Evolutionary conservation across 2,329 filamentous ascomycete species (phyloP).

Genomic region (Colletotrichum lentis): DNA sequence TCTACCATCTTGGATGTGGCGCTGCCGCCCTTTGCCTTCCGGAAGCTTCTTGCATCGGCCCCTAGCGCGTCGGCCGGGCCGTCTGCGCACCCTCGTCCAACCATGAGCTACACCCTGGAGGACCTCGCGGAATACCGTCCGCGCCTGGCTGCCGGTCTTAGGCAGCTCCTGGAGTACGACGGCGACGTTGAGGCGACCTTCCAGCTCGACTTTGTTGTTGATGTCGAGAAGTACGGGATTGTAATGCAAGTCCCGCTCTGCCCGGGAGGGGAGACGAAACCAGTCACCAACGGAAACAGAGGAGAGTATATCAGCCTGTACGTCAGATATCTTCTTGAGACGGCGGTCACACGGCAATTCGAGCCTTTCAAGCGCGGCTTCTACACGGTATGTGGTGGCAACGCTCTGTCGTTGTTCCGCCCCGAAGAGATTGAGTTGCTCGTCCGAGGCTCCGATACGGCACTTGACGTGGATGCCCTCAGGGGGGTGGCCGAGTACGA

Average conservation of each 20-base stretch:
- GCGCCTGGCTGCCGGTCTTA: constrained; percentile 76
- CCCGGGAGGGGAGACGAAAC: constrained; percentile 73
- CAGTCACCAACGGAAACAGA: constrained; percentile 85
- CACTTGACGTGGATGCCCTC: constrained; percentile 79
- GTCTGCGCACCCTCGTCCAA: constrained; percentile 64
- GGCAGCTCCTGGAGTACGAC: constrained; percentile 80
- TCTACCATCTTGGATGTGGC: constrained; percentile 91
- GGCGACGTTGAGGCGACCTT: constrained; percentile 84
- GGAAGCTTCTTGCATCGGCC: constrained; percentile 81
- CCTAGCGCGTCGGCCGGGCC: constrained; percentile 66
- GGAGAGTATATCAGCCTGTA: constrained; percentile 89
- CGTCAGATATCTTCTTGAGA: constrained; percentile 80
- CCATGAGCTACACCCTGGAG: constrained; percentile 78
- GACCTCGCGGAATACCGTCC: constrained; percentile 87
- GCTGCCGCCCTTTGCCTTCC: constrained; percentile 87
- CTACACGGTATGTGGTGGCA: constrained; percentile 89
- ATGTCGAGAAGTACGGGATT: constrained; percentile 79
- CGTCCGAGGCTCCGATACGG: constrained; percentile 83
- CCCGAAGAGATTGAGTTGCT: constrained; percentile 92
- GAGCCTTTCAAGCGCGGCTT: constrained; percentile 95
- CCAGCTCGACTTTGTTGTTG: constrained; percentile 81
- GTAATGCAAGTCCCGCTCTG: constrained; percentile 74
- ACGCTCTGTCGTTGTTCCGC: constrained; percentile 84
- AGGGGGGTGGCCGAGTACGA: constrained; percentile 82
- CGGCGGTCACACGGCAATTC: constrained; percentile 80